Evolutionary conservation across 1,139 yeast genomes (phyloP), one percentile per base, ranked within the genome.

Genomic region (Eremothecium gossypii): DNA sequence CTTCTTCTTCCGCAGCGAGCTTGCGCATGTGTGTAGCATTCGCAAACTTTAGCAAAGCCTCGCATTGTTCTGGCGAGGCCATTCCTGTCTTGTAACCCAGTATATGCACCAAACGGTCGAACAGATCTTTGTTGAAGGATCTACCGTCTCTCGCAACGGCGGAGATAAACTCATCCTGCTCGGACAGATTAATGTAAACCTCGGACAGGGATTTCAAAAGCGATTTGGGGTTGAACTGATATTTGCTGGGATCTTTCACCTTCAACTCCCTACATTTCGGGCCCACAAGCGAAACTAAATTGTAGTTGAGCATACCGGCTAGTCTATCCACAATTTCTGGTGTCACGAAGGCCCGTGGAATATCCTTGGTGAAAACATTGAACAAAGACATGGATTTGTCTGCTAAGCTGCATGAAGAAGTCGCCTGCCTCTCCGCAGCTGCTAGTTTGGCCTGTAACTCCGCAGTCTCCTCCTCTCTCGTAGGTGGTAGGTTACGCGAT

Each of bases 231-330:
- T 84, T 78, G 61, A 91, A 91, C 32, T 77, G 76, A 60, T 87
- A 89, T 54, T 80, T 78, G 49, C 82, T 86, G 0, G 97, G 97
- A 49, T 83, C 74, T 46, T 74, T 73, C 26, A 91, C 98, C 61
- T 85, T 86, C 52, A 91, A 73, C 45, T 83, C 87, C 9, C 91
- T 76, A 65, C 96, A 89, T 58, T 83, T 83, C 11, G 97, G 96
- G 0, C 99, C 99, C 17, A 89, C 97, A 65, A 91, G 70, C 8
- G 91, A 86, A 35, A 79, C 84, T 48, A 91, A 68, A 60, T 91
- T 91, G 64, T 89, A 91, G 65, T 91, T 84, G 59, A 91, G 69
- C 99, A 91, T 91, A 38, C 95, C 87, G 0, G 98, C 95, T 48
- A 91, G 69, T 61, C 98, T 74, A 54, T 86, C 96, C 36, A 91